Percentiles rank a stretch among this genome's conserved stretches.
phyloP scores from a whole-genome alignment of 129 eudicot genomes.

The Dittrichia graveolens region DNA sequence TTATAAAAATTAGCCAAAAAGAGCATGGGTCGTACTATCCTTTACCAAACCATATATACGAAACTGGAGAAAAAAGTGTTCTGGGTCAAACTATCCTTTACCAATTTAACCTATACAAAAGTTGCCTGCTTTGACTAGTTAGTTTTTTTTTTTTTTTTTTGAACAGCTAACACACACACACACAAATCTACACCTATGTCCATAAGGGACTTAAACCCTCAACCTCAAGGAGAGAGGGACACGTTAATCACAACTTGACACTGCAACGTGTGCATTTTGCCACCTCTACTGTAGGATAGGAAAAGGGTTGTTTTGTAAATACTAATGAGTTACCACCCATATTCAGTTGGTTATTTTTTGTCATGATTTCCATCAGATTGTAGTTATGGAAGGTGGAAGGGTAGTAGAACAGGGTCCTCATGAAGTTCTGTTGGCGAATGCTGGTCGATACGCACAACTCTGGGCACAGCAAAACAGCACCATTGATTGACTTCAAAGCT shows the following conservation, averaged over 20 bases:
- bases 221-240: too few species aligned
- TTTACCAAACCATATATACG: neutral
- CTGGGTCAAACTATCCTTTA: neutral
- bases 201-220: too few species aligned
- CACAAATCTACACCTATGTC: too few species aligned
- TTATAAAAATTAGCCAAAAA: neutral
- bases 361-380: conserved; percentile 51
- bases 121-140: too few species aligned
- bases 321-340: neutral
- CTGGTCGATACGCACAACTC: conserved; percentile 92
- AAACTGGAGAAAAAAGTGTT: neutral
- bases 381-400: conserved; percentile 83
- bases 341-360: neutral
- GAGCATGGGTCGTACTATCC: neutral
- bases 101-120: neutral
- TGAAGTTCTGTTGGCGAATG: conserved; percentile 64
- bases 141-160: too few species aligned
- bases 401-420: conserved; percentile 99
- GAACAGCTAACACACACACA: too few species aligned
- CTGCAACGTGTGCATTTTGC: neutral
- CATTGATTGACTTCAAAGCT: conserved; percentile 48
- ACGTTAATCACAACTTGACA: too few species aligned
- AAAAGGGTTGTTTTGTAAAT: neutral
- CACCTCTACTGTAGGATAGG: neutral
- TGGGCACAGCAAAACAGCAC: conserved; percentile 92